Base-by-base conservation (phyloP, 805 yeast species). In the Wickerhamiella sorbophila region DNA sequence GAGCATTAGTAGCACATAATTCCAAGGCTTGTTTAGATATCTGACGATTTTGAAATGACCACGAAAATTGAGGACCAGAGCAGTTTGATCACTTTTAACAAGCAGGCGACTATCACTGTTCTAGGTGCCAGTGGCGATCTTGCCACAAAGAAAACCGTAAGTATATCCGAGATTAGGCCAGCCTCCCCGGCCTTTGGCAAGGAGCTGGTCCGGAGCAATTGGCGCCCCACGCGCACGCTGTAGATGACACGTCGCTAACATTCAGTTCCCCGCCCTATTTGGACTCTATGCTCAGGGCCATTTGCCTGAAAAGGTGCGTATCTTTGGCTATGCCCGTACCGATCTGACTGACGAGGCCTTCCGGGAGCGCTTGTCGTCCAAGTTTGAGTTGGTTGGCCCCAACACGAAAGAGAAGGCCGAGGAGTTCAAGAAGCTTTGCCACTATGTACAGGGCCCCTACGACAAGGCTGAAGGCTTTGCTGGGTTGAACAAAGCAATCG, bases 291-390 rank as follows among this genome's bases (percentile, higher is more conserved):
- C 82, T 50, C 79, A 87, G 58, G 94, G 93, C 33, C 76, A 75
- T 50, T 67, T 88, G 43, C 83, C 94, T 8, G 55, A 65, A 10
- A 60, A 77, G 22, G 76, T 81, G 31, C 74, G 75, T 56, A 84
- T 91, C 54, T 71, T 83, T 50, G 98, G 98, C 20, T 91, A 82
- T 60, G 98, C 98, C 22, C 74, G 98, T 54, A 79, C 95, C 17
- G 69, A 80, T 39, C 62, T 91, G 63, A 56, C 71, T 24, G 66
- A 68, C 31, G 80, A 72, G 18, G 91, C 82, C 31, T 72, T 84
- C 61, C 74, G 75, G 54, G 63, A 67, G 37, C 72, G 93, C 57
- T 70, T 87, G 51, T 67, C 69, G 47, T 74, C 74, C 24, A 70
- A 70, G 61, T 72, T 91, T 62, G 71, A 71, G 50, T 65, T 69